phyloP scores from a whole-genome alignment of 352 stramenopile genomes.

The Pythium dissimile region DNA sequence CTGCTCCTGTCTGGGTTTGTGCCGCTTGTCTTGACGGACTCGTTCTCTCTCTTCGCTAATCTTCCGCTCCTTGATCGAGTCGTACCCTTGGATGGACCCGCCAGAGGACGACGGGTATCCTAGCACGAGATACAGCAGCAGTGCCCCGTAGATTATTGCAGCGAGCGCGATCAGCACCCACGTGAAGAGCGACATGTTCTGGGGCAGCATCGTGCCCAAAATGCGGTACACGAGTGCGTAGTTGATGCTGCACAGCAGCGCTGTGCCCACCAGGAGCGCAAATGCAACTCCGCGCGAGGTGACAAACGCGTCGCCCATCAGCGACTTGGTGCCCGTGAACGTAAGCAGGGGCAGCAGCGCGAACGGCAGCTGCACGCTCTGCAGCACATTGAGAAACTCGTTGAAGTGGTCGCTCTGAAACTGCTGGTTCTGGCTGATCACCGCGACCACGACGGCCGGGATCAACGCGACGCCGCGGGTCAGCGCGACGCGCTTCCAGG shows the following conservation, averaged over 20 bases:
- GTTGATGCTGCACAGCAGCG: conserved; percentile 57
- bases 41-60: conserved; percentile 1
- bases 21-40: conserved; percentile 2
- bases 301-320: conserved; percentile 68
- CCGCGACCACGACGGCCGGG: conserved; percentile 68
- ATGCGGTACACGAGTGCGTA: conserved; percentile 61
- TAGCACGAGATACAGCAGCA: conserved; percentile 58
- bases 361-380: conserved; percentile 87
- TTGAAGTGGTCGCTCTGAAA: conserved; percentile 69
- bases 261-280: conserved; percentile 35
- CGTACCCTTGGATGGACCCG: conserved; percentile 16
- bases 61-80: conserved; percentile 7
- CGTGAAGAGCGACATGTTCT: conserved; percentile 23
- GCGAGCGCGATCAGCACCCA: conserved; percentile 17
- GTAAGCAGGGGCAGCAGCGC: conserved; percentile 77
- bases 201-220: conserved; percentile 31
- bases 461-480: conserved; percentile 85
- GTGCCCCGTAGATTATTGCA: conserved; percentile 29
- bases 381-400: conserved; percentile 83
- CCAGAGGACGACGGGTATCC: conserved; percentile 33
- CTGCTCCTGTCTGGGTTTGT: conserved; percentile 6
- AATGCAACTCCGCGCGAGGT: conserved; percentile 31
- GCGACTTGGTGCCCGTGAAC: conserved; percentile 50
- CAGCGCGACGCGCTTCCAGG: conserved; percentile 82
- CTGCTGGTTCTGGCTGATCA: conserved; percentile 49